These are phyloP conservation scores for Pestalotiopsis sp. DNA, from an alignment of 2,329 filamentous ascomycete genomes.

Conservation along the genomic window DNA sequence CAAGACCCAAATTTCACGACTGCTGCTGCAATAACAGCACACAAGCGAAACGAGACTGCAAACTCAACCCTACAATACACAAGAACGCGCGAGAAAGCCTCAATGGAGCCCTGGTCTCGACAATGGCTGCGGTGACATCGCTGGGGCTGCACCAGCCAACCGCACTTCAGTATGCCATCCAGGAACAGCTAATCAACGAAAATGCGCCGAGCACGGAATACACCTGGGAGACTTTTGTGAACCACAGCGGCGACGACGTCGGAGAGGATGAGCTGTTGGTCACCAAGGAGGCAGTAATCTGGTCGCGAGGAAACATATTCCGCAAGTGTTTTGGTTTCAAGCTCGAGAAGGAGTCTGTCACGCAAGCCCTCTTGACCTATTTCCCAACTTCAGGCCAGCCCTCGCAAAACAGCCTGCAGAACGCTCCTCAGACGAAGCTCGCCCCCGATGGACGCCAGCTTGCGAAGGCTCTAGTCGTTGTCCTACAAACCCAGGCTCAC, in stretches of 20 bases:
- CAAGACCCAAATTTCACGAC: background rate
- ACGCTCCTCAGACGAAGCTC: constrained; percentile 21
- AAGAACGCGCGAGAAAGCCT: background rate
- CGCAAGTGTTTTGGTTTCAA: constrained; percentile 86
- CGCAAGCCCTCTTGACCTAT: constrained; percentile 83
- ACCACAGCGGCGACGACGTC: constrained; percentile 39
- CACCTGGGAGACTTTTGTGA: constrained; percentile 68
- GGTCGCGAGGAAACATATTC: constrained; percentile 85
- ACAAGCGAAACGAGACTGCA: background rate
- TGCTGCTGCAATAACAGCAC: background rate
- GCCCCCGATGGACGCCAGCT: constrained; percentile 31
- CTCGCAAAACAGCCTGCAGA: background rate
- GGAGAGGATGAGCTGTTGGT: constrained; percentile 79
- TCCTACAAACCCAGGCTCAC: constrained; percentile 90
- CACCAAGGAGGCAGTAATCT: constrained; percentile 77
- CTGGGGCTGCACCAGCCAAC: constrained; percentile 89
- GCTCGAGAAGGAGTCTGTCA: constrained; percentile 81
- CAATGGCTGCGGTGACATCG: constrained; percentile 89
- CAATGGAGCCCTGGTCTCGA: constrained; percentile 21
- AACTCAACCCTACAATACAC: too few species aligned
- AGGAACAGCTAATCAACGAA: constrained; percentile 74
- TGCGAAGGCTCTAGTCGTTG: constrained; percentile 79
- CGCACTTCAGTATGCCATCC: constrained; percentile 79
- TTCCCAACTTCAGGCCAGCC: constrained; percentile 64
- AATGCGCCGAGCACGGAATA: constrained; percentile 70